Conservation (phyloP, 1,284 basidiomycete species). For the Cystobasidium slooffiae region DNA sequence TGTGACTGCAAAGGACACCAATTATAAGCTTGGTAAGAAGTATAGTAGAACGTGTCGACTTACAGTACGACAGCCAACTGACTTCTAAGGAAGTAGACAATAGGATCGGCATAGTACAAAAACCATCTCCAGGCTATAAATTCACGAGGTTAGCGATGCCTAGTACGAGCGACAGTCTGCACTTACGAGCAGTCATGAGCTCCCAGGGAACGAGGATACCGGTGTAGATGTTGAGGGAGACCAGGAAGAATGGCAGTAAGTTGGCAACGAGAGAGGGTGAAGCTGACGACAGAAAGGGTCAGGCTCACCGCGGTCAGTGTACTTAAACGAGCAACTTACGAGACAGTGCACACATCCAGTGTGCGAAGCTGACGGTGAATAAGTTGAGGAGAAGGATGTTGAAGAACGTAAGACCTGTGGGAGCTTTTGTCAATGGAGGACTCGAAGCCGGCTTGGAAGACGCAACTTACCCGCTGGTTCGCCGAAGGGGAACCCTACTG, state of each 20-base stretch:
- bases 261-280: constrained; percentile 37
- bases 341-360: constrained; percentile 37
- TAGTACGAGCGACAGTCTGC: neutral
- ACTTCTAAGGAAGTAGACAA: constrained; percentile 28
- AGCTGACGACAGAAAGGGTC: too few species aligned
- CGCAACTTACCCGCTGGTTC: constrained; percentile 18
- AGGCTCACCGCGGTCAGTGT: too few species aligned
- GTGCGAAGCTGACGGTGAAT: constrained; percentile 32
- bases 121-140: constrained; percentile 26
- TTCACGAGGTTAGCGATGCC: neutral
- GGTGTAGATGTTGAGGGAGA: constrained; percentile 26
- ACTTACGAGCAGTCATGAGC: constrained; percentile 32
- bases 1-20: constrained; percentile 1
- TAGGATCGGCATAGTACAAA: constrained; percentile 24
- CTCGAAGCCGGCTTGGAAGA: too few species aligned
- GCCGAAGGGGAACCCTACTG: constrained; percentile 26
- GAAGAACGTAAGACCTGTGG: constrained; percentile 6
- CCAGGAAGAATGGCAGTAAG: constrained; percentile 36
- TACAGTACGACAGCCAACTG: constrained; percentile 26
- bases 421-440: neutral
- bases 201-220: constrained; percentile 28
- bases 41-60: neutral
- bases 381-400: constrained; percentile 21
- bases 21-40: neutral
- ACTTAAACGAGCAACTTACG: too few species aligned